These are phyloP conservation scores for Fonsecaea erecta DNA, from an alignment of 2,329 filamentous ascomycete species.

Conservation along the genomic window DNA sequence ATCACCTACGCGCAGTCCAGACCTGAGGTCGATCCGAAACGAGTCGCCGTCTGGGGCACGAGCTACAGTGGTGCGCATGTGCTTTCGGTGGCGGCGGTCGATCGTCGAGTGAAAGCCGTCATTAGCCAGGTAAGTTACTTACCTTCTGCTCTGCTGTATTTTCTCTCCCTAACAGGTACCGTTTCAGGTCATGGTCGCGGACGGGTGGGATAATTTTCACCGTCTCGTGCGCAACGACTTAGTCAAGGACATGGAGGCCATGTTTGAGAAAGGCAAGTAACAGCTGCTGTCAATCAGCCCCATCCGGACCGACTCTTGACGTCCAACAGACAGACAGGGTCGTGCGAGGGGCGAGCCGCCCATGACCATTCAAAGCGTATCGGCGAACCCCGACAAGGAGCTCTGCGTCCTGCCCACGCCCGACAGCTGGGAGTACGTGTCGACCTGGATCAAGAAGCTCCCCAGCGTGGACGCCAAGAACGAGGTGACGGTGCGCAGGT, in stretches of 20 bases:
- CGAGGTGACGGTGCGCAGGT: neutral
- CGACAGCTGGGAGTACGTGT: neutral
- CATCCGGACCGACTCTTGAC: neutral
- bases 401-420: neutral
- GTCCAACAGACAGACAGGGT: neutral
- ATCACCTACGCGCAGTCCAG: slow-evolving; percentile 45
- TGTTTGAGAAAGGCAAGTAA: slow-evolving; percentile 37
- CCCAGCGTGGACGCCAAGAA: neutral
- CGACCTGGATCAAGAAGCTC: no score
- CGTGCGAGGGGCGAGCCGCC: neutral
- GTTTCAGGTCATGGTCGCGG: slow-evolving; percentile 29
- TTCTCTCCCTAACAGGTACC: neutral
- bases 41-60: slow-evolving; percentile 46
- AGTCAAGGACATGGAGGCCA: slow-evolving; percentile 33
- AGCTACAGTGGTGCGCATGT: slow-evolving; percentile 46
- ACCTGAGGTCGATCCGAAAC: slow-evolving; percentile 41
- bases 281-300: neutral
- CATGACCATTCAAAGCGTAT: neutral
- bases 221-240: slow-evolving; percentile 42
- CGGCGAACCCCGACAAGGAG: neutral
- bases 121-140: slow-evolving; percentile 27
- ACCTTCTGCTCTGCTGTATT: neutral
- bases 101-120: slow-evolving; percentile 46
- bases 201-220: slow-evolving; percentile 43
- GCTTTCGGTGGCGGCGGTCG: slow-evolving; percentile 43